Conservation (phyloP, 495 filamentous ascomycete species). For the Cetradonia linearis region DNA sequence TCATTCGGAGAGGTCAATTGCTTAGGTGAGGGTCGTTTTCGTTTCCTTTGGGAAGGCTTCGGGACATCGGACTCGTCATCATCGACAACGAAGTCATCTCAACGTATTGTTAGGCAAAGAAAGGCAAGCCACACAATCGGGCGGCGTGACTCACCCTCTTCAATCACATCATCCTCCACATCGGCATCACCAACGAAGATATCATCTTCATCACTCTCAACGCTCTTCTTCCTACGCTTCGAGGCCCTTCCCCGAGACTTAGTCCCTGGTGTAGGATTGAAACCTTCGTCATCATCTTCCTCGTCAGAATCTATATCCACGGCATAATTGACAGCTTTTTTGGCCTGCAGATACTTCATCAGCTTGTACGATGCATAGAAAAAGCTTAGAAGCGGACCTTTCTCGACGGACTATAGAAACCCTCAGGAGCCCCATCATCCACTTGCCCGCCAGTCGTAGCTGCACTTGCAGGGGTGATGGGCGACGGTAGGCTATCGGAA, state of each 20-base stretch:
- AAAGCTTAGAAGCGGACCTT: conserved; percentile 27
- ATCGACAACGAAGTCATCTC: conserved; percentile 68
- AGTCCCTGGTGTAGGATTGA: conserved; percentile 34
- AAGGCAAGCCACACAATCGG: not conserved
- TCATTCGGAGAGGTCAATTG: conserved; percentile 28
- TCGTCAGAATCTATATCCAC: conserved; percentile 37
- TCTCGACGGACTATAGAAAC: conserved; percentile 37
- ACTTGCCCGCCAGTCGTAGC: not conserved
- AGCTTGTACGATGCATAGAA: not conserved
- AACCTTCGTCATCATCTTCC: conserved; percentile 45
- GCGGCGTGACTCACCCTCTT: conserved; percentile 25
- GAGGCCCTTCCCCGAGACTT: conserved; percentile 29
- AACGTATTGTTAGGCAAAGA: not conserved
- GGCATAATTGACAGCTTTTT: conserved; percentile 39
- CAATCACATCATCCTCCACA: conserved; percentile 50
- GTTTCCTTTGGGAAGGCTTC: conserved; percentile 53
- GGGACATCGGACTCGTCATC: conserved; percentile 75
- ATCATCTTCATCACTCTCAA: conserved; percentile 61
- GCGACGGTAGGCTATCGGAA: conserved; percentile 12
- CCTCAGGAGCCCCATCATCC: conserved; percentile 14
- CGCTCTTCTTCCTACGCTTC: conserved; percentile 44
- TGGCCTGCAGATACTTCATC: conserved; percentile 28
- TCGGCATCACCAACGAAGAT: conserved; percentile 42
- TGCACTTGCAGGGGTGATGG: conserved; percentile 21
- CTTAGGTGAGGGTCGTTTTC: conserved; percentile 54